Percentiles rank a stretch among this genome's conserved stretches.
Evolutionary conservation across 2,329 filamentous ascomycete species (phyloP).

Genomic region (Phialocephala sp.): DNA sequence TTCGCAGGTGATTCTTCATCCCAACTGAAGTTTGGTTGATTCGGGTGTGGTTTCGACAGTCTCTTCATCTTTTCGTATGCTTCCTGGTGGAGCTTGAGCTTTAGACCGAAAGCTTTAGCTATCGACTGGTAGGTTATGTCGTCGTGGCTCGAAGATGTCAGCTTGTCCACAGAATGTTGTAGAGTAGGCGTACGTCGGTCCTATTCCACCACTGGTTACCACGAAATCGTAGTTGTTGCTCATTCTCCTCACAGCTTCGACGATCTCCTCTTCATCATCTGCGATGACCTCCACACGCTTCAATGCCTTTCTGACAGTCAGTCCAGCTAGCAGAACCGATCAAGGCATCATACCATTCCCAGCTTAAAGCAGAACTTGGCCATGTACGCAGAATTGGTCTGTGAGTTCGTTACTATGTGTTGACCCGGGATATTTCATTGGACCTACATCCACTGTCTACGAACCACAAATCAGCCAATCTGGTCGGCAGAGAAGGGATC

Average conservation of each 20-base stretch:
- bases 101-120: constrained; percentile 82
- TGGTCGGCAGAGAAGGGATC: constrained; percentile 24
- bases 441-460: constrained; percentile 47
- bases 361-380: constrained; percentile 69
- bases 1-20: constrained; percentile 78
- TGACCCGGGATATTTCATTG: neutral
- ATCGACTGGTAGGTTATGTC: constrained; percentile 97
- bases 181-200: constrained; percentile 71
- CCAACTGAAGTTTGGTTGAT: constrained; percentile 81
- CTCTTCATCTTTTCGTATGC: constrained; percentile 84
- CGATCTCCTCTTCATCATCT: constrained; percentile 88
- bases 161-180: neutral
- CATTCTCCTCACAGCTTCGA: constrained; percentile 84
- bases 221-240: constrained; percentile 91
- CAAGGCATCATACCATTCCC: constrained; percentile 56
- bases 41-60: constrained; percentile 75
- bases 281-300: constrained; percentile 92
- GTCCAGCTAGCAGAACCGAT: constrained; percentile 45
- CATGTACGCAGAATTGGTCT: constrained; percentile 69
- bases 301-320: constrained; percentile 57
- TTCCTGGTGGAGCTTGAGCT: constrained; percentile 76
- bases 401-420: constrained; percentile 30
- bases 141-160: constrained; percentile 70
- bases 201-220: constrained; percentile 93
- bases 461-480: constrained; percentile 38